These are phyloP conservation scores for Pterocarpus macrocarpus DNA, from an alignment of 306 rosid species.

Conservation along the genomic window DNA sequence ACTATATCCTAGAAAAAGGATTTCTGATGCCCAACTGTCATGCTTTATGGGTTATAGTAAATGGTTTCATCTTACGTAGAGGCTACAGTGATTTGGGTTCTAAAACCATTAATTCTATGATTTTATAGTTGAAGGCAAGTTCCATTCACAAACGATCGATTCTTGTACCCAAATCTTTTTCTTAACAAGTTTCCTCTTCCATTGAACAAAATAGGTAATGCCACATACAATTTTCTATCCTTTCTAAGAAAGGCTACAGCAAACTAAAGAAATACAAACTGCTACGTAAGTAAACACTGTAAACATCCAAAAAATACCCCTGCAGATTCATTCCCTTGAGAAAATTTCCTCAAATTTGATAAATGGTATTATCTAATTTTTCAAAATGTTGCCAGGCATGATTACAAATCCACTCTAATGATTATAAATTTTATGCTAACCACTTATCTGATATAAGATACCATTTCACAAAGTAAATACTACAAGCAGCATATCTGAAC, in stretches of 20 bases:
- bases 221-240: not conserved
- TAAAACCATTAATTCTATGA: conserved; percentile 10
- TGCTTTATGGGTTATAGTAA: conserved; percentile 17
- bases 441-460: conserved; percentile 21
- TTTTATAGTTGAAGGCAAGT: conserved; percentile 30
- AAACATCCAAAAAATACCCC: conserved; percentile 21
- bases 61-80: conserved; percentile 13
- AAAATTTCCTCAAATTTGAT: conserved; percentile 35
- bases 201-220: not conserved
- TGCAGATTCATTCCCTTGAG: conserved; percentile 5
- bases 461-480: conserved; percentile 24
- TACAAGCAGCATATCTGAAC: conserved; percentile 29
- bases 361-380: conserved; percentile 28
- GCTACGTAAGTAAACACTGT: conserved; percentile 9
- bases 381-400: conserved; percentile 1
- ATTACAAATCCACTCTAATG: conserved; percentile 1
- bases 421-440: conserved; percentile 27
- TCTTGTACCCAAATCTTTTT: not conserved
- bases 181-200: conserved; percentile 1
- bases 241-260: conserved; percentile 15
- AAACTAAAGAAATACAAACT: conserved; percentile 22
- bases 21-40: conserved; percentile 14
- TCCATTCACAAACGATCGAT: conserved; percentile 1
- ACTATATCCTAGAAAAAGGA: conserved; percentile 1
- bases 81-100: conserved; percentile 3